Evolutionary conservation across 805 yeast genomes (phyloP).

Genomic region (Wickerhamomyces chambardii): DNA sequence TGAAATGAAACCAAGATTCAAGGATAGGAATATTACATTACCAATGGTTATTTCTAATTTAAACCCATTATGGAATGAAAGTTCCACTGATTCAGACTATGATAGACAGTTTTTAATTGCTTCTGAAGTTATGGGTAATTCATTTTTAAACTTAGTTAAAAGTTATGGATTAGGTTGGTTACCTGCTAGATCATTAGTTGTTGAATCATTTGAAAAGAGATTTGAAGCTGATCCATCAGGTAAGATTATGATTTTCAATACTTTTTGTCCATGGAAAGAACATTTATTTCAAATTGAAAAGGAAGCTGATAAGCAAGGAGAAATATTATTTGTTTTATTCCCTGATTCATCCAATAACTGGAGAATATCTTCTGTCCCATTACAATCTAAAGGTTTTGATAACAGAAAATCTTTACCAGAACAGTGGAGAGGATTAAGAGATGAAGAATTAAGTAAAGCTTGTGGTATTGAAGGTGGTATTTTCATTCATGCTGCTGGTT

Average conservation of each 20-base stretch:
- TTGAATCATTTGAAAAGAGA: constrained; percentile 55
- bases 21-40: constrained; percentile 63
- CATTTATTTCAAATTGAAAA: constrained; percentile 73
- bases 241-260: constrained; percentile 61
- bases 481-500: constrained; percentile 94
- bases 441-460: constrained; percentile 62
- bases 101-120: constrained; percentile 66
- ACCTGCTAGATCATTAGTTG: constrained; percentile 78
- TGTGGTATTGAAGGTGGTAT: constrained; percentile 84
- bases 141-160: constrained; percentile 58
- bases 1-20: constrained; percentile 45
- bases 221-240: constrained; percentile 58
- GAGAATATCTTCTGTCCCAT: constrained; percentile 92
- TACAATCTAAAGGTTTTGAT: constrained; percentile 67
- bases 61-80: constrained; percentile 81
- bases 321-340: constrained; percentile 70
- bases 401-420: constrained; percentile 86
- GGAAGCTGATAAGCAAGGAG: constrained; percentile 42
- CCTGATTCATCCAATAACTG: constrained; percentile 62
- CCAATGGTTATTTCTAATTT: constrained; percentile 71
- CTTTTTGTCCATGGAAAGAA: constrained; percentile 92
- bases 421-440: constrained; percentile 93
- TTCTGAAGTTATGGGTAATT: constrained; percentile 73
- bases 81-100: constrained; percentile 52
- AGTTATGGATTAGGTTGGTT: constrained; percentile 82